Evolutionary conservation across 192 early-diverging fungal genomes (phyloP), one percentile per base, ranked within the genome.

Genomic region (Allomyces javanicus): DNA sequence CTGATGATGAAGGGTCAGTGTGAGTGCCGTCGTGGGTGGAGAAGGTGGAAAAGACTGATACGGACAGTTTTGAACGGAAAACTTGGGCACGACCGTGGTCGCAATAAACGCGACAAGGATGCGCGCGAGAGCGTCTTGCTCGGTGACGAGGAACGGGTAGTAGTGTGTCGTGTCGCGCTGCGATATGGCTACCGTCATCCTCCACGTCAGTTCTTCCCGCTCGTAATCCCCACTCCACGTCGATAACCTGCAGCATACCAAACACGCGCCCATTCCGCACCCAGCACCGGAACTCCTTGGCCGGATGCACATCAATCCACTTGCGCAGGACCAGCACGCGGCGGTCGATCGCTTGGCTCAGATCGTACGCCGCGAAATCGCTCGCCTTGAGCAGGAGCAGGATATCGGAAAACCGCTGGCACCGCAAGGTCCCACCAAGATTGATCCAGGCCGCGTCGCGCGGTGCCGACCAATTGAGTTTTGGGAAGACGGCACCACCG

Each of bases 201-300:
- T 27, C 19, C n/a, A 70, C 44, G 7, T 45, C 17, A 40, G 33
- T 9, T 40, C 9, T 3, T 7, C 33, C 7, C 33, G 33, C 9
- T 40, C 33, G 7, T n/a, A n/a, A n/a, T n/a, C 33, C 33, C 1
- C 33, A 40, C 9, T 4, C 26, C 3, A 40, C 33, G 55, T 21
- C n/a, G 9, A 25, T 26, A 12, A 17, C 61, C 19, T 67, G 26
- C 24, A 69, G 9, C n/a, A 26, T 78, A 83, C 85, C 94, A 62
- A 93, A 66, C 3, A 99, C 65, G 33, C 78, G 67, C 10, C 76
- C 69, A 26, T 86, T 71, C 63, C 76, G 77, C 27, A 97, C 91
- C 86, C 97, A 99, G 68, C 93, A 93, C 24, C 96, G 75, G 73
- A 97, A 99, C 75, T 96, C 91, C 87, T 95, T 87, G 0, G 95